phyloP scores from a whole-genome alignment of 148 eudicot species.

The Persicaria tinctoria region DNA sequence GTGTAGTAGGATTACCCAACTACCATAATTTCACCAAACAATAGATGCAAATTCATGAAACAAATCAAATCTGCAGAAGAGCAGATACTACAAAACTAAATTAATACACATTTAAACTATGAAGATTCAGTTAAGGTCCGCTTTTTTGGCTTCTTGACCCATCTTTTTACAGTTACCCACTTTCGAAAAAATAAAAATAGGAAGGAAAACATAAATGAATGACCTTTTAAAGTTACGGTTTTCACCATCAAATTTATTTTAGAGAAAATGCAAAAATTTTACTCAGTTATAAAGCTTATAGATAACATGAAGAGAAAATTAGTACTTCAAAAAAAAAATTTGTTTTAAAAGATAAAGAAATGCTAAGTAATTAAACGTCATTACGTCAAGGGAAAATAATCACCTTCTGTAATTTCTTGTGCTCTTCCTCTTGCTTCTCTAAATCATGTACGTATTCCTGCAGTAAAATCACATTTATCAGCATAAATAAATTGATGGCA shows the following conservation, averaged over 20 bases:
- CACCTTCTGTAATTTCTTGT: slow-evolving; percentile 76
- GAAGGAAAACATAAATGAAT: not conserved
- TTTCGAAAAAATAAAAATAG: not conserved
- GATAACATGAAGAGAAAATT: not conserved
- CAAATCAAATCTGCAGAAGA: not conserved
- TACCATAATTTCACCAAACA: not conserved
- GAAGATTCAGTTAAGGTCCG: not conserved
- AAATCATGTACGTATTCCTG: slow-evolving; percentile 88
- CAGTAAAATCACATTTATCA: slow-evolving; percentile 2
- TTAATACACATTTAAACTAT: not conserved
- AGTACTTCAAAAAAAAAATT: not conserved
- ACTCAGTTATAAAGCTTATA: not conserved
- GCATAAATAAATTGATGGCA: not conserved
- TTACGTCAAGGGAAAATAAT: not conserved
- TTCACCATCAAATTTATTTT: not conserved
- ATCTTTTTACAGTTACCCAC: not conserved
- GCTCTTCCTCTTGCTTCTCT: slow-evolving; percentile 96
- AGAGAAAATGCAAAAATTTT: not conserved
- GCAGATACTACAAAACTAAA: too few relatives aligned
- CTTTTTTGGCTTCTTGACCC: not conserved
- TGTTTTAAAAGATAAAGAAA: not conserved
- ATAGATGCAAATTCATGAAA: not conserved
- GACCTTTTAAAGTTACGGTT: not conserved
- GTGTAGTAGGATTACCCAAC: not conserved
- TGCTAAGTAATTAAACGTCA: not conserved